Base-by-base conservation (phyloP, 2,329 filamentous ascomycete genomes). In the Apiospora marii region DNA sequence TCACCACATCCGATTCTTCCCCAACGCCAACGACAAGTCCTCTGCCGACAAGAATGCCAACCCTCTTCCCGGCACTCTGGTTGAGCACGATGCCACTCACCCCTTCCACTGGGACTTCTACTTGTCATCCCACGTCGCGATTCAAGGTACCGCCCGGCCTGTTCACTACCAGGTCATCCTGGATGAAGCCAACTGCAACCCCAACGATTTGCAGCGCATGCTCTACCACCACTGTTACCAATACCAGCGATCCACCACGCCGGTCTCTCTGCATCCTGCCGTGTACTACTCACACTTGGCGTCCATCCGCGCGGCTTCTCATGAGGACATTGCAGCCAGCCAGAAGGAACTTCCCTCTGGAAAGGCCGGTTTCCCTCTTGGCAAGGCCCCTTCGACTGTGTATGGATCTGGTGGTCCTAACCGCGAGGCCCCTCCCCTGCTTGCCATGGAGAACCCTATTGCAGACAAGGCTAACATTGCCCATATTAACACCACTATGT, bases 211-310 rank as follows among this genome's bases (percentile, higher is more conserved):
- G 0, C 93, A 98, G 78, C 92, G 92, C 72, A 93, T 98, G 89
- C 92, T 98, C 30, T 98, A 98, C 78, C 93, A 98, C 76, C 95
- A 98, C 75, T 97, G 93, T 64, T 99, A 98, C 82, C 94, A 97
- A 72, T 99, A 98, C 79, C 92, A 93, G 71, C 91, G 96, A 22
- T 96, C 95, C 0, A 98, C 95, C 0, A 98, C 96, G 0, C 94
- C 96, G 0, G 95, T 99, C 0, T 98, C 95, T 0, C 83, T 96
- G 0, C 93, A 92, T 76, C 96, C 96, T 0, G 95, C 96, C 0
- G 92, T 98, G 0, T 99, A 99, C 87, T 99, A 99, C 77, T 95
- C 97, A 0, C 96, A 99, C 82, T 84, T 99, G 75, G 95, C 95
- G 46, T 92, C 94, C 12, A 90, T 91, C 72, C 93, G 96, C 69